Evolutionary conservation across 1,139 yeast genomes (phyloP).

Genomic region (Yamadazyma membranifaciens): DNA sequence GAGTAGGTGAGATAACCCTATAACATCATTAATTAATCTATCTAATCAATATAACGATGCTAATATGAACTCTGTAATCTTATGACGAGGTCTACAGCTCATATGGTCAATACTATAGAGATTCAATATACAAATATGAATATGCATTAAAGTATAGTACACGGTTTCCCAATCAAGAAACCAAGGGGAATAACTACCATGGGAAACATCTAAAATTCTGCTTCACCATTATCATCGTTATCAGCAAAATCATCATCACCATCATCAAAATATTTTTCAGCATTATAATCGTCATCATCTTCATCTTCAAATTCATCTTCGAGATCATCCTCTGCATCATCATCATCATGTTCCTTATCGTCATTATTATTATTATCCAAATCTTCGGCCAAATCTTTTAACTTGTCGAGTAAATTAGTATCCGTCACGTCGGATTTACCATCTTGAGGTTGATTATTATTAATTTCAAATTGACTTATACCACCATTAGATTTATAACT

Average conservation of each 20-base stretch:
- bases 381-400: conserved; percentile 60
- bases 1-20: no score
- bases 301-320: conserved; percentile 53
- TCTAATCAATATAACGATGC: no score
- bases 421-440: conserved; percentile 26
- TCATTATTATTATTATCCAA: conserved; percentile 44
- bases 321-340: conserved; percentile 35
- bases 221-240: conserved; percentile 84
- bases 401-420: conserved; percentile 51
- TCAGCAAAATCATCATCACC: conserved; percentile 78
- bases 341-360: conserved; percentile 40
- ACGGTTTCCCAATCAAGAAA: no score
- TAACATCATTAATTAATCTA: no score
- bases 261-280: conserved; percentile 58
- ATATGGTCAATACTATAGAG: no score
- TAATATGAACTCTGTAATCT: no score
- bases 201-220: conserved; percentile 38
- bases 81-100: no score
- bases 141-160: not conserved
- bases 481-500: conserved; percentile 49
- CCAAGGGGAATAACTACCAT: no score
- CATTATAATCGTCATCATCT: conserved; percentile 62
- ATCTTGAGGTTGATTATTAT: conserved; percentile 7
- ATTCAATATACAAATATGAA: not conserved
- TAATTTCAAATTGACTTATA: conserved; percentile 23